A percentile compares a stretch with the other conserved stretches of the same genome.
Conservation (phyloP, 305 asterid species). For the Fraxinus albicans region DNA sequence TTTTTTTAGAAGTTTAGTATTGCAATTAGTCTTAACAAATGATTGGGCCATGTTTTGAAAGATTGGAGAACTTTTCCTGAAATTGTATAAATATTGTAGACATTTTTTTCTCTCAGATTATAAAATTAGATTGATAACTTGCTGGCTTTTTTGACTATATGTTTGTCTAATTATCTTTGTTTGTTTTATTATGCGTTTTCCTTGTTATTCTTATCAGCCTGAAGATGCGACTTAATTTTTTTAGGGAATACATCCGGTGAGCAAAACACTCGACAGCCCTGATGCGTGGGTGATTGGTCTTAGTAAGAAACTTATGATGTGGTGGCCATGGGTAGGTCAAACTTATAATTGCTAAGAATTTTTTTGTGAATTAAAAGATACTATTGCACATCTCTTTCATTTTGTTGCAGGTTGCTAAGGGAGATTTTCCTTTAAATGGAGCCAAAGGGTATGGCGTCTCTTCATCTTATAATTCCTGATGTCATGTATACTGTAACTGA, state of each 20-base stretch:
- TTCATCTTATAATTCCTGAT: slow-evolving; percentile 12
- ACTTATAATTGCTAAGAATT: slow-evolving; percentile 9
- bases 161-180: neutral
- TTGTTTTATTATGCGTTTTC: neutral
- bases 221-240: slow-evolving; percentile 12
- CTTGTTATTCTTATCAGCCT: slow-evolving; percentile 2
- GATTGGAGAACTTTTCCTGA: neutral
- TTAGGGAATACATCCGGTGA: slow-evolving; percentile 63
- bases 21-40: neutral
- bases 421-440: slow-evolving; percentile 67
- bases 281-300: slow-evolving; percentile 68
- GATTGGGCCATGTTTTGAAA: neutral
- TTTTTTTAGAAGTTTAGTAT: neutral
- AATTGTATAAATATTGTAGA: neutral
- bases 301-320: slow-evolving; percentile 52
- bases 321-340: slow-evolving; percentile 96
- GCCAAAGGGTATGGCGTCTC: slow-evolving; percentile 62
- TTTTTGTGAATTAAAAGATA: slow-evolving; percentile 18
- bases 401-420: slow-evolving; percentile 71
- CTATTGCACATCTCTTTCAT: slow-evolving; percentile 22
- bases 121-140: neutral
- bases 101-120: slow-evolving; percentile 3
- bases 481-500: neutral
- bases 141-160: neutral
- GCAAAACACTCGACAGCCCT: slow-evolving; percentile 40